These are phyloP conservation scores for Cutaneotrichosporon cyanovorans DNA, from an alignment of 1,284 basidiomycete genomes.

Conservation along the genomic window DNA sequence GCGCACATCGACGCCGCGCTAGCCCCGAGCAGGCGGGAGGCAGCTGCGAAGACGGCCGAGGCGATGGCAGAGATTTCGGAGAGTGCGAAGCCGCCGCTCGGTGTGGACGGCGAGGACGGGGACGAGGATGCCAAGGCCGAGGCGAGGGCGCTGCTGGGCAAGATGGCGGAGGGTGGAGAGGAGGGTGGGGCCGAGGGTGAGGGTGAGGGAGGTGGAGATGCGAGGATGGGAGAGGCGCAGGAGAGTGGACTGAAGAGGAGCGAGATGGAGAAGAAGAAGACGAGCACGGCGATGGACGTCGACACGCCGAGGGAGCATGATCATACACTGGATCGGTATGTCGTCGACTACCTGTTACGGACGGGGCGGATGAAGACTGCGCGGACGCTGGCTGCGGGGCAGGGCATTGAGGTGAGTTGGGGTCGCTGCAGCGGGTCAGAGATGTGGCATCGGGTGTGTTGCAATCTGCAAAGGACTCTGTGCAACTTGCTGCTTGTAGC, in stretches of 20 bases:
- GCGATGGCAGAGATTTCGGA: neutral
- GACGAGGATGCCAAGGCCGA: constrained; percentile 3
- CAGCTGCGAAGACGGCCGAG: neutral
- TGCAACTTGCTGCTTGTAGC: no score
- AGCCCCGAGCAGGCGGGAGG: neutral
- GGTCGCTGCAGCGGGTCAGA: no score
- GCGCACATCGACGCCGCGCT: constrained; percentile 12
- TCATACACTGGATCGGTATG: constrained; percentile 66
- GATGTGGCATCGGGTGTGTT: no score
- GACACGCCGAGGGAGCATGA: constrained; percentile 9
- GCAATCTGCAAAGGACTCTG: neutral
- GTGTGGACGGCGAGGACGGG: constrained; percentile 2
- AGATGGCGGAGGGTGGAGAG: neutral
- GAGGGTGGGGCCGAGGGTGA: neutral
- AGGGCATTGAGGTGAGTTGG: constrained; percentile 36
- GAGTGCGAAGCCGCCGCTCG: constrained; percentile 1
- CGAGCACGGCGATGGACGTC: neutral
- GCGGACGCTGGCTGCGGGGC: constrained; percentile 25
- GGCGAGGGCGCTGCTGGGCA: neutral
- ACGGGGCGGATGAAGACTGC: constrained; percentile 39
- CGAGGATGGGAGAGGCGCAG: neutral
- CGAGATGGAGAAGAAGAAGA: constrained; percentile 6
- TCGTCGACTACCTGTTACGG: constrained; percentile 84
- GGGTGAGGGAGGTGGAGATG: neutral
- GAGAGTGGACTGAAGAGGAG: neutral